Base-by-base conservation (phyloP, 148 eudicot genomes). In the Polygonum maritimum region DNA sequence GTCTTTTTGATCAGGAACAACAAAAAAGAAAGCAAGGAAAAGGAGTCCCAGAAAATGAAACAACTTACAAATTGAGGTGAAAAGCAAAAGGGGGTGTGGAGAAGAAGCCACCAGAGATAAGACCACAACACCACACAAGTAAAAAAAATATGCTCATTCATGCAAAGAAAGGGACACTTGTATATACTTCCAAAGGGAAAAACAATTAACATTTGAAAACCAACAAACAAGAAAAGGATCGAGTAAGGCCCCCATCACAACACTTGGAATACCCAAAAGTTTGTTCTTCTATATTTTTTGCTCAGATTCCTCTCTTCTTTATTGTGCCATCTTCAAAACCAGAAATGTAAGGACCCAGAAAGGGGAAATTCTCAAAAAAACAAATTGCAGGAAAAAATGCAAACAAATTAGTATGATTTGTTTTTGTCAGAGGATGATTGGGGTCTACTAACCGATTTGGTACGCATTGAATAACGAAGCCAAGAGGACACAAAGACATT, bases 211-310 rank as follows among this genome's bases (percentile, higher is more conserved):
- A 77, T 55, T 73, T 69, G 79, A 65, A 73, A 76, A 79, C 48
- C 48, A 38, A 5, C 78, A 79, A 79, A 76, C n/a, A 82, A 79
- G 81, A 76, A 74, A 81, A 74, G 80, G 77, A 82, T 79, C 71
- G 48, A 38, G 57, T 41, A 21, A 47, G 52, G 47, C 36, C 67
- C 48, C 62, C 75, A 36, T 76, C 69, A 63, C 63, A 15, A 71
- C 45, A 47, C 76, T 31, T 33, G 69, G 70, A 65, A 65, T 65
- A 65, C 70, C 40, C 70, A 33, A 65, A 65, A 65, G 41, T 31
- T 65, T 14, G 71, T 65, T 65, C 12, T 65, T 36, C n/a, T 35
- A 3, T 4, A 3, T 51, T 19, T 15, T 51, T 10, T 10, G 3
- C 15, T 18, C 7, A 5, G 13, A 22, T 21, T 58, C 21, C 9